These are phyloP conservation scores for Fraxinus dipetala DNA, from an alignment of 305 asterid genomes.

Conservation along the genomic window DNA sequence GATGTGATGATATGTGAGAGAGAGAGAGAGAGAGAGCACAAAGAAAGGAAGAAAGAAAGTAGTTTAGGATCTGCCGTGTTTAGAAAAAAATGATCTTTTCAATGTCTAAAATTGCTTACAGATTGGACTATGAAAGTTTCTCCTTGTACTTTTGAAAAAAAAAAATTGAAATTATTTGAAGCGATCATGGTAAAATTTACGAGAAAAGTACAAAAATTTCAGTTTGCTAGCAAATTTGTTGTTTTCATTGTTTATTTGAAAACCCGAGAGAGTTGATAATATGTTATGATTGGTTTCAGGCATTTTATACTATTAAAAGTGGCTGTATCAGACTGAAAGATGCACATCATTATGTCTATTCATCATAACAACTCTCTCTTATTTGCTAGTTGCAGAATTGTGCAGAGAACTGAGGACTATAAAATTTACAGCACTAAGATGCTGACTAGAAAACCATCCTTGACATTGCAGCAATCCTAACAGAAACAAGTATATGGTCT, in stretches of 20 bases:
- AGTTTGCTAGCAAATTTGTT: not conserved
- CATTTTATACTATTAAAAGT: not conserved
- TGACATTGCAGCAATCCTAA: not conserved
- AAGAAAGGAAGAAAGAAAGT: not conserved
- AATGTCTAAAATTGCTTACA: not conserved
- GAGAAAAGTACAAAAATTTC: not conserved
- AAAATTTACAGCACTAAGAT: not conserved
- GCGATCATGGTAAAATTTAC: not conserved
- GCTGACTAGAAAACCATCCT: not conserved
- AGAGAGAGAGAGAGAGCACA: not conserved
- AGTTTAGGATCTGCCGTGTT: not conserved
- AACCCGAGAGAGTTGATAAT: not conserved
- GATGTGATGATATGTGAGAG: not conserved
- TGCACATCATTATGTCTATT: not conserved
- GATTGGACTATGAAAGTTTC: not conserved
- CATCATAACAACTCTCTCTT: not conserved
- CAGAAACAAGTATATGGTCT: not conserved
- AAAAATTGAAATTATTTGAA: not conserved
- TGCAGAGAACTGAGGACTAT: not conserved
- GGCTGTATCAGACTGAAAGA: not conserved
- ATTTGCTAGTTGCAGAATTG: not conserved
- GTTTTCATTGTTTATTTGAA: not conserved
- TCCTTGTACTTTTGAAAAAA: not conserved
- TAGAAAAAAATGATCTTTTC: not conserved
- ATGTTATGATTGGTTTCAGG: not conserved